phyloP scores from a whole-genome alignment of 208 protist genomes.

The Phytomonas sp. region DNA sequence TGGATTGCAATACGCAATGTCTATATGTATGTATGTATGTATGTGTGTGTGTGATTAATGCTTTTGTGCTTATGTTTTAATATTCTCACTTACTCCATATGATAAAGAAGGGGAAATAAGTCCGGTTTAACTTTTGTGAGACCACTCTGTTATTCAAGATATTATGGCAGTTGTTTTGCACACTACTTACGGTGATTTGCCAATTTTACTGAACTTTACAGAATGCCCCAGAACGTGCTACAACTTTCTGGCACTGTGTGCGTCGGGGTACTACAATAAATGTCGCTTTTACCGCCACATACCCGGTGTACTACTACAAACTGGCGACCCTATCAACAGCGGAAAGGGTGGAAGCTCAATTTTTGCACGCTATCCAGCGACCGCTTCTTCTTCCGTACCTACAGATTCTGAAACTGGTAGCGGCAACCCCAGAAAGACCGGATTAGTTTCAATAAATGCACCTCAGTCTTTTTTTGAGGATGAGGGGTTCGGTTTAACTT shows the following conservation, averaged over 20 bases:
- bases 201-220: slow-evolving; percentile 50
- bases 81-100: slow-evolving; percentile 5
- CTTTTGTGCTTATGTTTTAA: not conserved
- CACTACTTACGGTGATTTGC: slow-evolving; percentile 59
- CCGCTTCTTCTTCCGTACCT: not conserved
- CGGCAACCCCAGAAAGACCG: not conserved
- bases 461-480: slow-evolving; percentile 60
- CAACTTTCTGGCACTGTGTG: slow-evolving; percentile 96
- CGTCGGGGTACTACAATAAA: slow-evolving; percentile 91
- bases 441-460: slow-evolving; percentile 9
- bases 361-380: slow-evolving; percentile 45
- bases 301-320: slow-evolving; percentile 89
- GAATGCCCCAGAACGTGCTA: slow-evolving; percentile 86
- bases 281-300: slow-evolving; percentile 93
- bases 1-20: not conserved
- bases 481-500: slow-evolving; percentile 89
- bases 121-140: not conserved
- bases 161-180: slow-evolving; percentile 67
- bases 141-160: not conserved
- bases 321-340: slow-evolving; percentile 87
- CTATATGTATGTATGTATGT: slow-evolving; percentile 8
- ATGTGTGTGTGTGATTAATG: slow-evolving; percentile 1
- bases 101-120: not conserved
- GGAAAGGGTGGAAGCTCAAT: slow-evolving; percentile 93
- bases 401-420: not conserved